Conservation (phyloP, 768 basidiomycete species). For the Suillus brevipes region DNA sequence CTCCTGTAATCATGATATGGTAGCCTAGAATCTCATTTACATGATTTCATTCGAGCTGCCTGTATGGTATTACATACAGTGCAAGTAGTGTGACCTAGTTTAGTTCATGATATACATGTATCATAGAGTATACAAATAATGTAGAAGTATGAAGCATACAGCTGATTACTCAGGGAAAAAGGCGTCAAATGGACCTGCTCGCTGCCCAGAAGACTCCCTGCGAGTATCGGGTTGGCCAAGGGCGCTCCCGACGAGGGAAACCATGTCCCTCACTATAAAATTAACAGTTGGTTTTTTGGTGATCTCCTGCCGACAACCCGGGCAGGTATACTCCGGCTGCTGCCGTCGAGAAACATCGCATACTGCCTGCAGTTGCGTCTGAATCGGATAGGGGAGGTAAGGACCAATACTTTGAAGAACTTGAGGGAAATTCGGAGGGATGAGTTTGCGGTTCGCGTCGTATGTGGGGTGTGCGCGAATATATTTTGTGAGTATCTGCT, state of each 20-base stretch:
- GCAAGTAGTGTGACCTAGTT: background rate
- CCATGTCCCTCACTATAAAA: slow-evolving; percentile 59
- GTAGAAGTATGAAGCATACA: background rate
- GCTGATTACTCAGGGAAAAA: slow-evolving; percentile 39
- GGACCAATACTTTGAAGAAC: slow-evolving; percentile 17
- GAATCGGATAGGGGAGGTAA: slow-evolving; percentile 14
- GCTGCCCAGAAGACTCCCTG: background rate
- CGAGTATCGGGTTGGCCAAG: slow-evolving; percentile 48
- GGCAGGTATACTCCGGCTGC: slow-evolving; percentile 63
- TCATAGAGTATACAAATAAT: slow-evolving; percentile 6
- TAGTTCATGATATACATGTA: slow-evolving; percentile 1
- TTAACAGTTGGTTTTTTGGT: slow-evolving; percentile 55
- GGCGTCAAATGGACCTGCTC: slow-evolving; percentile 43
- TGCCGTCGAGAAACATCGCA: slow-evolving; percentile 26
- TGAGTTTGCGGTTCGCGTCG: slow-evolving; percentile 30
- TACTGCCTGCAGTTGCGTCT: slow-evolving; percentile 17
- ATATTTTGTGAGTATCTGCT: slow-evolving; percentile 49
- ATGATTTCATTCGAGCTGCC: no score
- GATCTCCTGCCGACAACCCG: slow-evolving; percentile 59
- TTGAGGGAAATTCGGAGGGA: slow-evolving; percentile 19
- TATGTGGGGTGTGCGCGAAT: slow-evolving; percentile 47
- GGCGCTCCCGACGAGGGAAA: slow-evolving; percentile 47
- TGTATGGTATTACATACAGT: slow-evolving; percentile 6
- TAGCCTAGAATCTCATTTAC: no score
- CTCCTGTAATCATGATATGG: no score